These are phyloP conservation scores for Aspergillus affinis DNA, from an alignment of 495 filamentous ascomycete species.

Conservation along the genomic window DNA sequence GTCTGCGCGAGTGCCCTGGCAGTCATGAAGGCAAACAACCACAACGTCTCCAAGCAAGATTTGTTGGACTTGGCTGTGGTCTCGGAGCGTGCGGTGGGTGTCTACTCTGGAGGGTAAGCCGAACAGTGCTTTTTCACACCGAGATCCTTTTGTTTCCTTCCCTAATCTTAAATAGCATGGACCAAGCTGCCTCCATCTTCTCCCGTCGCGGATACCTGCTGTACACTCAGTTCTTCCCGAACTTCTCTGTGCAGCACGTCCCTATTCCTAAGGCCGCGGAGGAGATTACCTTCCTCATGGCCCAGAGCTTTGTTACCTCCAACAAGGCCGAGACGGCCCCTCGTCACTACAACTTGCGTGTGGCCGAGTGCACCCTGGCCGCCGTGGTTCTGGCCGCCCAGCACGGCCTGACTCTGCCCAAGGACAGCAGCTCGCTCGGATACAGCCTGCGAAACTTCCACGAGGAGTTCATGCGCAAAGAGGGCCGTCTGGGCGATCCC, in stretches of 20 bases:
- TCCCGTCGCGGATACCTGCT: conserved; percentile 79
- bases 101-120: conserved; percentile 88
- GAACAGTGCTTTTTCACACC: background rate
- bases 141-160: conserved; percentile 6
- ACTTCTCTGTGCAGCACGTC: conserved; percentile 72
- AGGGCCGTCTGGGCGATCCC: conserved; percentile 52
- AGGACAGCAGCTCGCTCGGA: conserved; percentile 80
- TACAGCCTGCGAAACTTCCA: conserved; percentile 85
- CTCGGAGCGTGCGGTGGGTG: conserved; percentile 89
- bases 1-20: conserved; percentile 88
- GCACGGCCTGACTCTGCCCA: conserved; percentile 62
- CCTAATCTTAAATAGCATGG: conserved; percentile 58
- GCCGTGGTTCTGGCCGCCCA: conserved; percentile 69
- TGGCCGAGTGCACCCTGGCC: conserved; percentile 91
- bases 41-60: conserved; percentile 82
- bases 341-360: conserved; percentile 92
- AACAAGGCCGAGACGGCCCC: conserved; percentile 94
- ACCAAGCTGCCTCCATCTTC: conserved; percentile 97
- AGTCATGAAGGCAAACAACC: conserved; percentile 82
- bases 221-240: conserved; percentile 85
- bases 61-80: conserved; percentile 89
- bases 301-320: conserved; percentile 87
- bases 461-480: conserved; percentile 69
- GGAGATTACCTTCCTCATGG: conserved; percentile 87
- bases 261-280: conserved; percentile 81